phyloP scores from a whole-genome alignment of 2,329 filamentous ascomycete species.

The Pseudogymnoascus sp. region DNA sequence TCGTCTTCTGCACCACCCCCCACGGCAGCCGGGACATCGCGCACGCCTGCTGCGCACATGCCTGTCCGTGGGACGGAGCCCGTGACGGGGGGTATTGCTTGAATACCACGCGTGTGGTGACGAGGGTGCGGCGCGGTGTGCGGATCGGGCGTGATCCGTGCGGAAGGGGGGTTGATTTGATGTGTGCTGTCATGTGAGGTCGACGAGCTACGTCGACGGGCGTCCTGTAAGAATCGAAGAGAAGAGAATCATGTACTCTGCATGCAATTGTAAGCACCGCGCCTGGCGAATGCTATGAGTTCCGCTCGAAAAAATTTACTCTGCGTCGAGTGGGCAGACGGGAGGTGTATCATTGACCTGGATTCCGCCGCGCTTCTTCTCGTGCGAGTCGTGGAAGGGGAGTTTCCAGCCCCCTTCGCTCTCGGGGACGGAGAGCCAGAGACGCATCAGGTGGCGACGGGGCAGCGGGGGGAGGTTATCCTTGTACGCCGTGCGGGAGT shows the following conservation, averaged over 20 bases:
- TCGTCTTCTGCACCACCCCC: neutral
- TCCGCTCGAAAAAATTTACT: slow-evolving; percentile 39
- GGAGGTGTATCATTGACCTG: slow-evolving; percentile 77
- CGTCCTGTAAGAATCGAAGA: neutral
- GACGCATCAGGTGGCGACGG: slow-evolving; percentile 67
- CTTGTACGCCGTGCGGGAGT: slow-evolving; percentile 73
- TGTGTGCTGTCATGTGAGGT: neutral
- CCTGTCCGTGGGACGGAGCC: neutral
- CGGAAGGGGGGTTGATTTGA: neutral
- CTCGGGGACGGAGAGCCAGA: slow-evolving; percentile 80
- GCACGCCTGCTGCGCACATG: neutral
- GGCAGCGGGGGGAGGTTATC: slow-evolving; percentile 61
- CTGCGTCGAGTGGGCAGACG: slow-evolving; percentile 66
- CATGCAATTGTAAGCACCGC: neutral
- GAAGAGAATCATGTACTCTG: neutral
- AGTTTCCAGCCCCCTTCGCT: slow-evolving; percentile 76
- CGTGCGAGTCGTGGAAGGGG: slow-evolving; percentile 70
- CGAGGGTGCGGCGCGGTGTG: neutral
- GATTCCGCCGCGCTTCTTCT: slow-evolving; percentile 83
- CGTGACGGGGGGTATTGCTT: neutral
- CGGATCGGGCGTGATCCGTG: neutral
- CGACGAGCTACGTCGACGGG: neutral
- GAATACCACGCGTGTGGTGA: neutral
- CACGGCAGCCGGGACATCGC: neutral
- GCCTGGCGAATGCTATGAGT: neutral